Conservation (phyloP, 306 rosid species). For the Prinsepia uniflora region DNA sequence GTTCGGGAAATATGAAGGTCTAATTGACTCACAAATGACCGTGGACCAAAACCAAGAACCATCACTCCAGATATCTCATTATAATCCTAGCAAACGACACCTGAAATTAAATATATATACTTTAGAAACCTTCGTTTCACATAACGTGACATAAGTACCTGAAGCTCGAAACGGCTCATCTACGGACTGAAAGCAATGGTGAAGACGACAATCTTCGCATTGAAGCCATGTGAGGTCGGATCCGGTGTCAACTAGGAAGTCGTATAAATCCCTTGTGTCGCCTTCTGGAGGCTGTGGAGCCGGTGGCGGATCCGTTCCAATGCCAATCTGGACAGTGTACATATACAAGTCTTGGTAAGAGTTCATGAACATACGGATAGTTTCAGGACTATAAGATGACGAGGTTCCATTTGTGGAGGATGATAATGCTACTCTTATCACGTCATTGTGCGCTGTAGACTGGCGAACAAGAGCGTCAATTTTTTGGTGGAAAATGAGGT, state of each 20-base stretch:
- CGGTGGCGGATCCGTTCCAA: not conserved
- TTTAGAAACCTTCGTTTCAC: no score
- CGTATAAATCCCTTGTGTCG: not conserved
- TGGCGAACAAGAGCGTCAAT: not conserved
- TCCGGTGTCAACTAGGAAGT: not conserved
- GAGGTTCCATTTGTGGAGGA: no score
- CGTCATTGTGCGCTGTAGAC: not conserved
- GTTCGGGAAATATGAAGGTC: not conserved
- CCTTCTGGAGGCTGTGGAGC: not conserved
- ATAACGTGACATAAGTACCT: not conserved
- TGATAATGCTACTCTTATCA: not conserved
- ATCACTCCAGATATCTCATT: not conserved
- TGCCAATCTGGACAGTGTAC: not conserved
- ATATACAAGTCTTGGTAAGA: not conserved
- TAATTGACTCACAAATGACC: not conserved
- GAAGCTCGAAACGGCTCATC: not conserved
- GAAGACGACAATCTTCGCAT: not conserved
- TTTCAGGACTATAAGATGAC: not conserved
- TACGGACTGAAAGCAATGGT: not conserved
- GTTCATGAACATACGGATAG: not conserved
- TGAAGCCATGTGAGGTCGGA: not conserved
- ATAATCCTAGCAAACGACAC: not conserved
- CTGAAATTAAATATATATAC: not conserved
- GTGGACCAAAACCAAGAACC: not conserved
- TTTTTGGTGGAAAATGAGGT: not conserved